Evolutionary conservation across 371 early-diverging fungal species (phyloP).

Genomic region (Funneliformis caledonium): DNA sequence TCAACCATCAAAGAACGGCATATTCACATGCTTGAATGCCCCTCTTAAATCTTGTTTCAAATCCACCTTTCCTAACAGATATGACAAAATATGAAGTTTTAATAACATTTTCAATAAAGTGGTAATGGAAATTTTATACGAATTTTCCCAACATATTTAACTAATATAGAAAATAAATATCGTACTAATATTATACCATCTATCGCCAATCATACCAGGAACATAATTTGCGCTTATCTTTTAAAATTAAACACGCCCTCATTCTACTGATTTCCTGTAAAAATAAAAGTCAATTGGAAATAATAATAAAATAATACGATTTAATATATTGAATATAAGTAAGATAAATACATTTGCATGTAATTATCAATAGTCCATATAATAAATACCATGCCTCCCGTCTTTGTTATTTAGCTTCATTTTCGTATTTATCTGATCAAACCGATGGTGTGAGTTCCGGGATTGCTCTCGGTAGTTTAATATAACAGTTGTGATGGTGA

Average conservation of each 20-base stretch:
- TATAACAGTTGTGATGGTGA: too few relatives aligned
- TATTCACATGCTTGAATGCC: conserved; percentile 99
- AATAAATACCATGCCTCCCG: conserved; percentile 98
- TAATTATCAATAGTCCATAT: conserved; percentile 97
- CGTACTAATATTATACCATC: conserved; percentile 91
- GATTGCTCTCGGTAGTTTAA: too few relatives aligned
- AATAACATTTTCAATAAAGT: background rate
- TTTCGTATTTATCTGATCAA: conserved; percentile 97
- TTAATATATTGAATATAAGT: background rate
- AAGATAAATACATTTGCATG: conserved; percentile 76
- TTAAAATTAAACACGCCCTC: conserved; percentile 97
- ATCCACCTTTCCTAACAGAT: conserved; percentile 99
- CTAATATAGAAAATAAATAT: background rate
- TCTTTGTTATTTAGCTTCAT: conserved; percentile 94
- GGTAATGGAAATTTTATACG: background rate
- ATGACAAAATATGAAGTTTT: too few relatives aligned
- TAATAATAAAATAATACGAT: conserved; percentile 17
- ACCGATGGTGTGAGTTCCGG: too few relatives aligned
- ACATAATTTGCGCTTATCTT: conserved; percentile 94
- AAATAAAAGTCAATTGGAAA: background rate
- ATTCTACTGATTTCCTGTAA: conserved; percentile 94
- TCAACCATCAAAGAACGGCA: too few relatives aligned
- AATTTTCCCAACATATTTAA: background rate
- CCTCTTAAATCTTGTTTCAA: conserved; percentile 99
- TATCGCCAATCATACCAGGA: conserved; percentile 97